Conservation (phyloP, 495 filamentous ascomycete genomes). For the Aspergillus baeticus region DNA sequence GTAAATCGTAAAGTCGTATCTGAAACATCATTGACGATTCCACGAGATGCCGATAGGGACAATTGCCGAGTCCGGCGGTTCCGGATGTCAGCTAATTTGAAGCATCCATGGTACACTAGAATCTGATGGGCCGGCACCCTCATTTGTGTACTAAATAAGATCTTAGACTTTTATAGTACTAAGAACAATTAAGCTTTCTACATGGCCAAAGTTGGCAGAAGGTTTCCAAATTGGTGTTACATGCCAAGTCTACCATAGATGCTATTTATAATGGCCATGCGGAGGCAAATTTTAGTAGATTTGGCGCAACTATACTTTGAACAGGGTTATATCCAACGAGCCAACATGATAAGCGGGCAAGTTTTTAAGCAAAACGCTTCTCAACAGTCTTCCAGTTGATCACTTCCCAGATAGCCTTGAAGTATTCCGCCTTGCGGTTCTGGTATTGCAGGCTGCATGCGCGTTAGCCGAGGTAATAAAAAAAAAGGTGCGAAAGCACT, state of each 20-base stretch:
- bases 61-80: neutral
- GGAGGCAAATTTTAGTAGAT: conserved; percentile 1
- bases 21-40: neutral
- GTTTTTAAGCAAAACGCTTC: conserved; percentile 63
- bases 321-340: conserved; percentile 9
- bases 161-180: neutral
- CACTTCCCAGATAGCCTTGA: conserved; percentile 94
- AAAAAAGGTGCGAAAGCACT: conserved; percentile 21
- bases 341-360: conserved; percentile 6
- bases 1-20: no score
- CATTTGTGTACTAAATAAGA: neutral
- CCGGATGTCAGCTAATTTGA: neutral
- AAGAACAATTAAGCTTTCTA: neutral
- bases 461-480: conserved; percentile 35
- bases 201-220: neutral
- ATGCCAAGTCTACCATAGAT: neutral
- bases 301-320: neutral
- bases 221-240: neutral
- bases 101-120: neutral
- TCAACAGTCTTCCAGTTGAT: conserved; percentile 97
- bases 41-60: neutral
- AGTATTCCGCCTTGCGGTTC: conserved; percentile 99
- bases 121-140: neutral
- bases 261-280: neutral
- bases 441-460: conserved; percentile 80